phyloP scores from a whole-genome alignment of 371 early-diverging fungal species.

The Mucor mucedo region DNA sequence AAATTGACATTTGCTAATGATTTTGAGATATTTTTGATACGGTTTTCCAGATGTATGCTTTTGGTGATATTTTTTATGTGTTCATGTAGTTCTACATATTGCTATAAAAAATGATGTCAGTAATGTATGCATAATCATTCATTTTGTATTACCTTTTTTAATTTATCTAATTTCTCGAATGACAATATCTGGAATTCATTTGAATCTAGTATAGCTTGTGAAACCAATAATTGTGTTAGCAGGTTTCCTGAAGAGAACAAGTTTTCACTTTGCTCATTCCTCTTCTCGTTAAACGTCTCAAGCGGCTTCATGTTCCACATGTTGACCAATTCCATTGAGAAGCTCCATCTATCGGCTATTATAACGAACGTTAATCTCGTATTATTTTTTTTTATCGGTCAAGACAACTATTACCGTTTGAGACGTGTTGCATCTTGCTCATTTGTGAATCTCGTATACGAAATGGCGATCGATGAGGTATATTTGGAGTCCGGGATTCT shows the following conservation, averaged over 20 bases:
- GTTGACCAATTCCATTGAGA: constrained; percentile 33
- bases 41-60: constrained; percentile 32
- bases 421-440: constrained; percentile 10
- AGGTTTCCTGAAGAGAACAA: constrained; percentile 33
- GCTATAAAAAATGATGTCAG: constrained; percentile 12
- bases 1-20: constrained; percentile 47
- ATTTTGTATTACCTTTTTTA: constrained; percentile 54
- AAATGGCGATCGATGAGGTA: constrained; percentile 28
- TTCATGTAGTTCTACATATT: constrained; percentile 25
- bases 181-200: constrained; percentile 56
- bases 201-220: constrained; percentile 68
- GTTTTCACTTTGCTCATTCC: not conserved
- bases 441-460: constrained; percentile 35
- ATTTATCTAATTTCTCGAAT: constrained; percentile 56
- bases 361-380: not conserved
- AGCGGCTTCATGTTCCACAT: constrained; percentile 41
- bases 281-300: constrained; percentile 7
- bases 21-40: constrained; percentile 44
- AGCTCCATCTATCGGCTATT: constrained; percentile 27
- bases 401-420: constrained; percentile 10
- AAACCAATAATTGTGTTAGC: constrained; percentile 59
- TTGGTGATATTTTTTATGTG: constrained; percentile 18
- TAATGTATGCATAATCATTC: too few relatives aligned
- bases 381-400: too few relatives aligned
- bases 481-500: constrained; percentile 15